Evolutionary conservation across 1,139 yeast species (phyloP).

Genomic region (Protomyces pachydermus): DNA sequence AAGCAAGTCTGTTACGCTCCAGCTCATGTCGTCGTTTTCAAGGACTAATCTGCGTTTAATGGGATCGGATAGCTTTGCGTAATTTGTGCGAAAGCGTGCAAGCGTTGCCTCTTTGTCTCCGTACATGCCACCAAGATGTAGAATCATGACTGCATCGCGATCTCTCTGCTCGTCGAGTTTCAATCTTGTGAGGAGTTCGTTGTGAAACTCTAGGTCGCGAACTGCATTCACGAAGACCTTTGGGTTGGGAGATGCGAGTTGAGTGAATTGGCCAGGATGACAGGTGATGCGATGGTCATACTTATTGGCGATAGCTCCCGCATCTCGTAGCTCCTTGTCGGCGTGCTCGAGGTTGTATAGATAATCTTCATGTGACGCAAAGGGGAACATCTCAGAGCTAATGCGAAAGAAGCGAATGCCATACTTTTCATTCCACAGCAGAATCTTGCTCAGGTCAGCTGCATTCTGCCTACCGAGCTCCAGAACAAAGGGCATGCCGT

Average conservation of each 20-base stretch:
- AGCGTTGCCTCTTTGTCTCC: conserved; percentile 29
- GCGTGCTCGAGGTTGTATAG: conserved; percentile 29
- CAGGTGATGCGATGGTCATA: conserved; percentile 28
- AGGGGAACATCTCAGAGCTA: conserved; percentile 29
- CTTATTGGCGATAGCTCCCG: conserved; percentile 26
- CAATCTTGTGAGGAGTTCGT: conserved; percentile 26
- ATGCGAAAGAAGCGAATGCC: conserved; percentile 29
- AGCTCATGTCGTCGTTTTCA: conserved; percentile 29
- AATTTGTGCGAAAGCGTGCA: conserved; percentile 27
- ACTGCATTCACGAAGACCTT: conserved; percentile 26
- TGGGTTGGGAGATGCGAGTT: conserved; percentile 27
- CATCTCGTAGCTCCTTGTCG: conserved; percentile 26
- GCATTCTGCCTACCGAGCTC: conserved; percentile 27
- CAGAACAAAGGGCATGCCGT: conserved; percentile 24
- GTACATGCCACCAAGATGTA: conserved; percentile 29
- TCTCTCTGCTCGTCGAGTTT: conserved; percentile 23
- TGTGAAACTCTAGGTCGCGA: conserved; percentile 28
- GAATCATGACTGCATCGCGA: conserved; percentile 27
- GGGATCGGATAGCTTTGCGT: conserved; percentile 24
- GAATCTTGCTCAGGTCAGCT: conserved; percentile 22
- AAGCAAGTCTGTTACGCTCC: conserved; percentile 28
- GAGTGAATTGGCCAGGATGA: conserved; percentile 30
- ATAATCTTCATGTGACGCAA: conserved; percentile 27
- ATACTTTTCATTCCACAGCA: conserved; percentile 28
- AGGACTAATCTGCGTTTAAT: conserved; percentile 26